Evolutionary conservation across 1,284 basidiomycete genomes (phyloP).

Genomic region (Athelia sp.): DNA sequence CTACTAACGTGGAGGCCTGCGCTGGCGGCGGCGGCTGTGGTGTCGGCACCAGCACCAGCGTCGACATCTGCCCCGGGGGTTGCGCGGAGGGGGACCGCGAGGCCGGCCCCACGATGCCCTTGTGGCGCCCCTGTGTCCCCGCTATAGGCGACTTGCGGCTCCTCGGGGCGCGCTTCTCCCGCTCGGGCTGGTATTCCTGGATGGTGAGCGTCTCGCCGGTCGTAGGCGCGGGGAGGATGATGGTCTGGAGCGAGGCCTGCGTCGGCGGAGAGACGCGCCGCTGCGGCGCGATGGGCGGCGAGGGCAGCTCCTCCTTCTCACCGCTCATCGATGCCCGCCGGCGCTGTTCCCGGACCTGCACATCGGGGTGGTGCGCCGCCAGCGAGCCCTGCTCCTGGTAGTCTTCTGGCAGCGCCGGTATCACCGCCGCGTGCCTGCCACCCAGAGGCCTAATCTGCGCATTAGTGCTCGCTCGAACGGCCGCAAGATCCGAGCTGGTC

Average conservation of each 20-base stretch:
- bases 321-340: constrained; percentile 2
- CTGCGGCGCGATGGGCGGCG: constrained; percentile 10
- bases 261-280: constrained; percentile 11
- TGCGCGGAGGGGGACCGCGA: constrained; percentile 30
- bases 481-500: constrained; percentile 13
- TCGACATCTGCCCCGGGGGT: background rate
- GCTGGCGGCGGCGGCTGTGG: no score
- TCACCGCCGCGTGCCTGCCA: constrained; percentile 72
- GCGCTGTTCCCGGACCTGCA: constrained; percentile 20
- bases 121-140: no score
- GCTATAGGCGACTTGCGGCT: background rate
- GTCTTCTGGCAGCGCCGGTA: constrained; percentile 70
- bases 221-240: constrained; percentile 22
- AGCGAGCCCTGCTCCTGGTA: constrained; percentile 46
- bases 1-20: background rate
- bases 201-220: constrained; percentile 22
- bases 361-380: constrained; percentile 37
- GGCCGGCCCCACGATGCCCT: constrained; percentile 26
- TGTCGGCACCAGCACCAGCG: background rate
- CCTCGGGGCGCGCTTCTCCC: constrained; percentile 2
- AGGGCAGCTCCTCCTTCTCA: constrained; percentile 18
- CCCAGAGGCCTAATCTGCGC: constrained; percentile 53
- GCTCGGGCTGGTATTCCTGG: constrained; percentile 25
- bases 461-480: background rate
- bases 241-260: constrained; percentile 19